A percentile compares a stretch with the other conserved stretches of the same genome.
These are phyloP conservation scores for Stagonosporopsis cucurbitacearum DNA, from an alignment of 2,329 filamentous ascomycete species.

Conservation along the genomic window DNA sequence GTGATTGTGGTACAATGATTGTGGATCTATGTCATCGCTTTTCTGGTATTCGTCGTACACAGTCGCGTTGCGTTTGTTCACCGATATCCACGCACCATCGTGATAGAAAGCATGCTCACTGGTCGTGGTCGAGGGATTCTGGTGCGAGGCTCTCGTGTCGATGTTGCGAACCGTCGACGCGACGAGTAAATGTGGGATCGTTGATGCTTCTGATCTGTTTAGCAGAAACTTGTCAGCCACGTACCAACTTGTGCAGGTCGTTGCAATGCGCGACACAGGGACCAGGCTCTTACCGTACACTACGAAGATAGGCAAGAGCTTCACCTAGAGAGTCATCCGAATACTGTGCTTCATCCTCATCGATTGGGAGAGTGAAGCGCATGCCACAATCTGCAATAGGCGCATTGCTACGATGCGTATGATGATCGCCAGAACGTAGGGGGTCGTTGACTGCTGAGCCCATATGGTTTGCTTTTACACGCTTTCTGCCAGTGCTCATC, in stretches of 20 bases:
- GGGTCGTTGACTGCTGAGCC: background rate
- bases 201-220: slow-evolving; percentile 73
- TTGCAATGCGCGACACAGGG: too few species aligned
- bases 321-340: slow-evolving; percentile 38
- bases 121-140: slow-evolving; percentile 57
- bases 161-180: slow-evolving; percentile 55
- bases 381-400: slow-evolving; percentile 32
- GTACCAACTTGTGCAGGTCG: background rate
- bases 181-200: slow-evolving; percentile 74
- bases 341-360: slow-evolving; percentile 28
- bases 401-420: slow-evolving; percentile 14
- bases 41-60: slow-evolving; percentile 20
- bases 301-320: slow-evolving; percentile 45
- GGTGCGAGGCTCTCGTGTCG: slow-evolving; percentile 15
- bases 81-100: slow-evolving; percentile 77
- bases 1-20: slow-evolving; percentile 70
- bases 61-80: slow-evolving; percentile 43
- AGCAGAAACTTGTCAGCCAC: slow-evolving; percentile 21
- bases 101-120: slow-evolving; percentile 69
- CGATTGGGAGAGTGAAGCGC: slow-evolving; percentile 38
- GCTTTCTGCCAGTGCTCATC: slow-evolving; percentile 24
- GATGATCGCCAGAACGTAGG: background rate
- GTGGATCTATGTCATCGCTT: slow-evolving; percentile 50
- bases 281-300: slow-evolving; percentile 40
- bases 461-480: slow-evolving; percentile 12